Evolutionary conservation across 257 asterid species (phyloP), one percentile per base, ranked within the genome.

Genomic region (Catharanthus roseus): DNA sequence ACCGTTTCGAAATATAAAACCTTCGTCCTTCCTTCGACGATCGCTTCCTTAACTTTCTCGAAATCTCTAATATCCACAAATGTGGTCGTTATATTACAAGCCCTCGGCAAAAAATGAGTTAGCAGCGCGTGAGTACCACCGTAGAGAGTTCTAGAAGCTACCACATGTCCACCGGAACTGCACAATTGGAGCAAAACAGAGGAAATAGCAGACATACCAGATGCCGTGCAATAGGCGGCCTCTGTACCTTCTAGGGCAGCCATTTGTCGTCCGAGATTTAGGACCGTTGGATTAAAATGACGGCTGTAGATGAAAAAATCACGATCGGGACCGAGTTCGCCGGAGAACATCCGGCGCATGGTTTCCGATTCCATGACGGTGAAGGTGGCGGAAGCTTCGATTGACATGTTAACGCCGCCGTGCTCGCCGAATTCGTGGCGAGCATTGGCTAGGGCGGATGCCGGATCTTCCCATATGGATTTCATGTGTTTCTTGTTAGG

Each of bases 361-460:
- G 99, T 91, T 10, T 93, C 97, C 0, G 99, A 86, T 75, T 93
- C 99, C 99, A 93, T 93, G 38, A 93, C 99, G 15, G 99, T 93
- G 85, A 93, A 93, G 74, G 99, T 93, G 75, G 97, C 99, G 60
- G 99, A 93, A 18, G 99, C 96, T 81, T 93, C 99, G 76, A 93
- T 93, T 41, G 99, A 93, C 99, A 93, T 91, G 90, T 91, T 91
- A 2, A 91, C 99, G 39, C 99, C 99, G 50, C 99, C 99, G 67
- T 93, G 99, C 84, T 93, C 99, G 61, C 99, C 99, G 82, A 91
- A 91, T 67, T 89, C 99, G 88, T 93, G 99, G 69, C 97, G 99
- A 31, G 86, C 88, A 16, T 76, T 84, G 76, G 99, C 91, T 69
- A 93, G 82, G 6, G 96, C 92, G 73, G 84, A 88, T 28, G 96